A percentile compares a stretch with the other conserved stretches of the same genome.
Conservation (phyloP, 257 asterid species). For the Primulina huaijiensis region DNA sequence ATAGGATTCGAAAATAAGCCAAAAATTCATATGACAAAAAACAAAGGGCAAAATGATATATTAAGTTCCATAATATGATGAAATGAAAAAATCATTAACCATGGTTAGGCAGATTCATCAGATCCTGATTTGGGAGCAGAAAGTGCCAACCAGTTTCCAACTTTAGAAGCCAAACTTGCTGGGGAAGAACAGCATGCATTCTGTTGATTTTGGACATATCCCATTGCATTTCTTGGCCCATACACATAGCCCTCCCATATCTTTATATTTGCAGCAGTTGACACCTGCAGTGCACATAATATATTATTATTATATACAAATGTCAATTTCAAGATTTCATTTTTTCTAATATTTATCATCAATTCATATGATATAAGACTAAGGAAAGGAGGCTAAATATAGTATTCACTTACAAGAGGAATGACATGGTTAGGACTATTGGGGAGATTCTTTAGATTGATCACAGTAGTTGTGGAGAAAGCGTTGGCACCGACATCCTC, state of each 20-base stretch:
- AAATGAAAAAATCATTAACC: slow-evolving; percentile 22
- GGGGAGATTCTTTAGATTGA: slow-evolving; percentile 56
- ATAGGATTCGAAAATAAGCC: not conserved
- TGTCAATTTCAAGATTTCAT: not conserved
- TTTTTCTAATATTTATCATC: not conserved
- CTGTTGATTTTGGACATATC: slow-evolving; percentile 23
- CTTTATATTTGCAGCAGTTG: slow-evolving; percentile 21
- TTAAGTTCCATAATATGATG: slow-evolving; percentile 17
- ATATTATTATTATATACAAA: not conserved
- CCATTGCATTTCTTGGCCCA: slow-evolving; percentile 21
- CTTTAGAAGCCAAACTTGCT: slow-evolving; percentile 37
- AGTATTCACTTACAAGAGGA: slow-evolving; percentile 39
- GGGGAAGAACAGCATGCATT: slow-evolving; percentile 36
- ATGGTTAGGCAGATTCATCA: slow-evolving; percentile 38
- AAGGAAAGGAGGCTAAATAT: not conserved
- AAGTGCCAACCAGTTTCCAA: slow-evolving; percentile 63
- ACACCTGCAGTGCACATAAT: slow-evolving; percentile 15
- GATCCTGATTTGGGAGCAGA: slow-evolving; percentile 48
- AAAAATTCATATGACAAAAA: not conserved
- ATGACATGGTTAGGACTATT: slow-evolving; percentile 19
- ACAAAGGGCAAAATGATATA: slow-evolving; percentile 6
- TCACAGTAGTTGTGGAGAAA: slow-evolving; percentile 29
- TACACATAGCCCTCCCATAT: slow-evolving; percentile 25
- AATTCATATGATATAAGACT: not conserved
- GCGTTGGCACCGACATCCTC: slow-evolving; percentile 34